phyloP scores from a whole-genome alignment of 2,329 filamentous ascomycete species.

The Colletotrichum sp. region DNA sequence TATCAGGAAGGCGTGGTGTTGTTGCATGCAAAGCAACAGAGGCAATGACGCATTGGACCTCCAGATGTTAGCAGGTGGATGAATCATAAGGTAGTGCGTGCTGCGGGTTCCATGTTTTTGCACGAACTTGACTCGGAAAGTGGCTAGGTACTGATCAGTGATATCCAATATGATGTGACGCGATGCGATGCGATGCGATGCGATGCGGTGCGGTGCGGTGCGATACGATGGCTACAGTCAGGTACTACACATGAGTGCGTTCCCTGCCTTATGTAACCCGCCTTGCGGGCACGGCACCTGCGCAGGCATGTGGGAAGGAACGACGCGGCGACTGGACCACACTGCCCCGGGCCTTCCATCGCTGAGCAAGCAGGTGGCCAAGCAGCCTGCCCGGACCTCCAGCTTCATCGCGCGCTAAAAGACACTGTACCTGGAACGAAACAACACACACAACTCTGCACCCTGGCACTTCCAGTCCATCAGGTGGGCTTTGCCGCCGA shows the following conservation, averaged over 20 bases:
- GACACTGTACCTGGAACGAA: slow-evolving; percentile 10
- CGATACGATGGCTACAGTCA: neutral
- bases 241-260: neutral
- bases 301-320: neutral
- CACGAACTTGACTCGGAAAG: neutral
- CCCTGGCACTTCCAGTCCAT: neutral
- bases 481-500: neutral
- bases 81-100: neutral
- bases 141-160: neutral
- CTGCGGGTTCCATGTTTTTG: neutral
- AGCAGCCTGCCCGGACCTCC: neutral
- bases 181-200: neutral
- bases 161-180: neutral
- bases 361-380: neutral
- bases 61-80: neutral
- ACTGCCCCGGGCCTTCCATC: neutral
- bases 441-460: neutral
- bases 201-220: neutral
- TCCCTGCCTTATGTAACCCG: neutral
- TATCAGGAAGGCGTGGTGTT: neutral
- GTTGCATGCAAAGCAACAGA: neutral
- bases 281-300: neutral
- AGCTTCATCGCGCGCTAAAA: neutral
- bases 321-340: neutral
- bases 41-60: neutral